Base-by-base conservation (phyloP, 2,329 filamentous ascomycete genomes). In the Aspergillus unguis region DNA sequence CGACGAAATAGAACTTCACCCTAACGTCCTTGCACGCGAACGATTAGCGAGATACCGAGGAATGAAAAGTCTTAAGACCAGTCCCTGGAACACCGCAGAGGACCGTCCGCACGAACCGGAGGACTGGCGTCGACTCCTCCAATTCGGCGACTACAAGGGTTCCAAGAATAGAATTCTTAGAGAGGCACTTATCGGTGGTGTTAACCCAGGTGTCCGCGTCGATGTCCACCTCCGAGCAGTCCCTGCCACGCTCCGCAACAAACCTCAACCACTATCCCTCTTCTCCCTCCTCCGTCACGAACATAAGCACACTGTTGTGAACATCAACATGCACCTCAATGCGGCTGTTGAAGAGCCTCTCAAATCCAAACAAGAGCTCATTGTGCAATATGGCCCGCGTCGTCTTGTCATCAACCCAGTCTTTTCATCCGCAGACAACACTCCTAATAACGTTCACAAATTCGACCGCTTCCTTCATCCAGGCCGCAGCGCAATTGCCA, bases 401-500 rank as follows among this genome's bases (percentile, higher is more conserved):
- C 84, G 94, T 46, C 85, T 96, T 65, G 77, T 92, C 54, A 85
- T 96, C 74, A 92, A 94, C 65, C 94, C 94, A 8, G 78, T 97
- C 42, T 96, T 92, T 78, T 96, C 92, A 0, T 84, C 89, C 66
- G 80, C 83, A n/a, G 92, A 92, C 52, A 90, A 87, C 66, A 96
- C 92, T 0, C 89, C 90, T 44, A 97, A 97, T 75, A 87, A 99
- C 67, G 92, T 99, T 10, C 92, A 97, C 81, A 99, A 99, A 72
- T 97, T 91, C 73, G 88, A 90, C 71, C 87, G 92, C 29, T 99
- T 84, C 75, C 76, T 97, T 5, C 91, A 97, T 70, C 92, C 94
- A 0, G 94, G 94, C 3, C 87, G 90, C 62, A 92, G 89, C 6
- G 89, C 89, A 3, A 86, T 97, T 26, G 94, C 92, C 6, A 88